Conservation (phyloP, 331 rosid species). For the Cucumis variabilis region DNA sequence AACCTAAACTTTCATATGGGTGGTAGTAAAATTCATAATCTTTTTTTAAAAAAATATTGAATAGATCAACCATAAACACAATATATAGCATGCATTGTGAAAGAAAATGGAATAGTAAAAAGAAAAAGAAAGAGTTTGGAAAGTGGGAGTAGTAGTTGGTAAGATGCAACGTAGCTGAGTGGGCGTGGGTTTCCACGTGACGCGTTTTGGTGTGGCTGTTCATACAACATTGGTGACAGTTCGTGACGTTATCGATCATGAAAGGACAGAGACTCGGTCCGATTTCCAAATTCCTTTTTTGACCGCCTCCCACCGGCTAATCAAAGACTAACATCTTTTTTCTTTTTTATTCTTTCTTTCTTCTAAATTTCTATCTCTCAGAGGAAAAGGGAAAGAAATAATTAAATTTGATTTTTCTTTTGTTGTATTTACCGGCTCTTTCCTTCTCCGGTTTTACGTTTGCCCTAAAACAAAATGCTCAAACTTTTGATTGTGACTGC, state of each 20-base stretch:
- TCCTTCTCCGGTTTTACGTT: not conserved
- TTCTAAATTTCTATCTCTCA: not conserved
- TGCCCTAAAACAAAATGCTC: slow-evolving; percentile 2
- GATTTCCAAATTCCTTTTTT: slow-evolving; percentile 1
- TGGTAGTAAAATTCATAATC: too few species aligned
- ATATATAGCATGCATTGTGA: too few species aligned
- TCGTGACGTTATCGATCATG: not conserved
- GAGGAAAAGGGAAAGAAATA: not conserved
- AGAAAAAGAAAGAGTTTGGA: too few species aligned
- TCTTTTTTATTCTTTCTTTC: not conserved
- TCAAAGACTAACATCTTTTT: not conserved
- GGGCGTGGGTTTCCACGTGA: slow-evolving; percentile 14
- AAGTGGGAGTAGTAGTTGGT: not conserved
- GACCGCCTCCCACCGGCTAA: slow-evolving; percentile 22
- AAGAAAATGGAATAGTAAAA: too few species aligned
- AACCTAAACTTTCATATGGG: too few species aligned
- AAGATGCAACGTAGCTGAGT: not conserved
- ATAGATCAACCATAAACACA: too few species aligned
- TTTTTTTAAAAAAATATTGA: too few species aligned
- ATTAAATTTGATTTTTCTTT: not conserved
- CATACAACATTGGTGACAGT: slow-evolving; percentile 22
- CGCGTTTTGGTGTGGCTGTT: not conserved
- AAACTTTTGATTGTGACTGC: too few species aligned
- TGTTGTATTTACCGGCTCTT: not conserved
- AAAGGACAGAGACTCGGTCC: slow-evolving; percentile 14